Percentiles rank a stretch among this genome's conserved stretches.
These are phyloP conservation scores for Neurospora sp. DNA, from an alignment of 495 filamentous ascomycete species.

Conservation along the genomic window DNA sequence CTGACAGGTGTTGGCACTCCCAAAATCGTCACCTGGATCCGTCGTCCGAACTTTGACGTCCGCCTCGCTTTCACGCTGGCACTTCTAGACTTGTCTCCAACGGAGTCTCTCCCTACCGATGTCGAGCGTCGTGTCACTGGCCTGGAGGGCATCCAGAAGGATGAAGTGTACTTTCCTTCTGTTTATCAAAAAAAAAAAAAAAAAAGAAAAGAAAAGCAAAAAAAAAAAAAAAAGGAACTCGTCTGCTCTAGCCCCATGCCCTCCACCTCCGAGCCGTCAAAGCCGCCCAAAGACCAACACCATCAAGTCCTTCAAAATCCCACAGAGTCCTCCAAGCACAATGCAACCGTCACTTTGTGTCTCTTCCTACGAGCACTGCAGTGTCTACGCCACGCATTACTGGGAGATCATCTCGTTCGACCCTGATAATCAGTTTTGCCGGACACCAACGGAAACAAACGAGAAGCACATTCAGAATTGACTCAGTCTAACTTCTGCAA, in stretches of 20 bases:
- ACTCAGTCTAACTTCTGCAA: constrained; percentile 36
- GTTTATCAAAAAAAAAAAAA: background rate
- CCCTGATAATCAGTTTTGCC: too few relatives aligned
- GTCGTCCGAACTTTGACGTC: background rate
- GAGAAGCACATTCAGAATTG: constrained; percentile 44
- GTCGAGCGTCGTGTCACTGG: constrained; percentile 91
- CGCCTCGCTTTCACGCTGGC: background rate
- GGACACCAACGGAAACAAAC: too few relatives aligned
- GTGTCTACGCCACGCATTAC: too few relatives aligned
- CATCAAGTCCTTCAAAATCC: too few relatives aligned
- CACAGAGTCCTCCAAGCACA: too few relatives aligned
- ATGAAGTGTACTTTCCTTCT: constrained; percentile 20
- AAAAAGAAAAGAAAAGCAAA: too few relatives aligned
- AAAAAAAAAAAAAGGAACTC: too few relatives aligned
- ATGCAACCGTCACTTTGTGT: constrained; percentile 16
- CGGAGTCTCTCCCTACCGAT: constrained; percentile 72
- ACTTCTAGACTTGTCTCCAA: constrained; percentile 61
- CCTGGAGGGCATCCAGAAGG: constrained; percentile 95
- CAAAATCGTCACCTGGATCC: background rate
- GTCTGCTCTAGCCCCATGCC: too few relatives aligned
- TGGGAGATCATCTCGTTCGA: too few relatives aligned
- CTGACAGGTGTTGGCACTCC: background rate
- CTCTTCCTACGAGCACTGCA: constrained; percentile 33
- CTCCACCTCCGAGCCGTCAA: too few relatives aligned
- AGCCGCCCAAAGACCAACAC: too few relatives aligned